These are phyloP conservation scores for Rhizophora apiculata DNA, from an alignment of 345 rosid genomes.

Conservation along the genomic window DNA sequence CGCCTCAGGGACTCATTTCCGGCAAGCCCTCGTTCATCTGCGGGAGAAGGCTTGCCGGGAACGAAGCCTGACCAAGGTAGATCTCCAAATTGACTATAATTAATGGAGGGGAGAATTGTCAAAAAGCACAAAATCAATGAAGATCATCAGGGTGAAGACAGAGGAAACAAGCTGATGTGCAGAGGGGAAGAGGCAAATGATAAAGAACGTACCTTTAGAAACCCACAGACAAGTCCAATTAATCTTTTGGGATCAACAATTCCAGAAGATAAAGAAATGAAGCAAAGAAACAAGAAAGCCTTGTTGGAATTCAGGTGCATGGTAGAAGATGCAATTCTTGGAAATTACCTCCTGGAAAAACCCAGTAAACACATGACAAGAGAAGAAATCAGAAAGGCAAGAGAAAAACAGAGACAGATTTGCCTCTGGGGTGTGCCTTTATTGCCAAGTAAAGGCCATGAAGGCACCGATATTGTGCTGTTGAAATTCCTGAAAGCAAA, in stretches of 20 bases:
- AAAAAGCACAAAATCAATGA: background rate
- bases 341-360: constrained; percentile 35
- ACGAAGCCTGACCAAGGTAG: no score
- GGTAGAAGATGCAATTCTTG: constrained; percentile 48
- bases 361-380: constrained; percentile 4
- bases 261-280: constrained; percentile 23
- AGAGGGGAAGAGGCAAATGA: background rate
- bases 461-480: constrained; percentile 44
- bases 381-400: constrained; percentile 4
- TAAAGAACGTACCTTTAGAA: background rate
- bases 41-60: background rate
- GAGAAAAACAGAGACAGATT: constrained; percentile 22
- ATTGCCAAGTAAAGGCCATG: constrained; percentile 51
- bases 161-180: background rate
- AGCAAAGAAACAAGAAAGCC: constrained; percentile 33
- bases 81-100: background rate
- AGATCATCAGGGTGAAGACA: background rate
- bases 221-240: background rate
- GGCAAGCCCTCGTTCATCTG: background rate
- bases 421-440: constrained; percentile 57
- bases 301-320: constrained; percentile 37
- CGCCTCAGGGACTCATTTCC: background rate
- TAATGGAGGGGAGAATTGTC: constrained; percentile 8
- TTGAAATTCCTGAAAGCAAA: constrained; percentile 48
- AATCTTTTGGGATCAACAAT: background rate